phyloP scores from a whole-genome alignment of 1,139 yeast species.

The Groenewaldozyma sp. region DNA sequence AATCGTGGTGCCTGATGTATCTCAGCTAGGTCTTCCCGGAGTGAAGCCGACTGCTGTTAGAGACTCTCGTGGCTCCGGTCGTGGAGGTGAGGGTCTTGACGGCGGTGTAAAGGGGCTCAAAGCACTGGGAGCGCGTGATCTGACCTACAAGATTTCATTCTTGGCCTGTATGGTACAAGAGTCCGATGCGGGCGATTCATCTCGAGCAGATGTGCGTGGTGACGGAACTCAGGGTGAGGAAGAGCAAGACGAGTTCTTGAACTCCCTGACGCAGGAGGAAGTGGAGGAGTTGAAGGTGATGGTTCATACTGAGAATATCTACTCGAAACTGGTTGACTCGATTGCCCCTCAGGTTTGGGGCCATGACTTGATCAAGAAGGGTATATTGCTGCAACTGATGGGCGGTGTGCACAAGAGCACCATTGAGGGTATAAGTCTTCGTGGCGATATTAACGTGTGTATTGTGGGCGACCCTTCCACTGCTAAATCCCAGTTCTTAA shows the following conservation, averaged over 20 bases:
- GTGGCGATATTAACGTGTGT: slow-evolving; percentile 97
- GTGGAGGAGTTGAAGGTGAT: slow-evolving; percentile 76
- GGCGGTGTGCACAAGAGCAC: slow-evolving; percentile 97
- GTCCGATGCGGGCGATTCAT: slow-evolving; percentile 29
- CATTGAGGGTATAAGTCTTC: slow-evolving; percentile 84
- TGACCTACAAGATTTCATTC: slow-evolving; percentile 86
- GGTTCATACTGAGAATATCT: slow-evolving; percentile 86
- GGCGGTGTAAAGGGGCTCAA: slow-evolving; percentile 83
- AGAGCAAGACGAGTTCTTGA: slow-evolving; percentile 69
- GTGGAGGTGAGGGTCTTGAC: slow-evolving; percentile 60
- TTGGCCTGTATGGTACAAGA: slow-evolving; percentile 75
- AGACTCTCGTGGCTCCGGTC: slow-evolving; percentile 47
- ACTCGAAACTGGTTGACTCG: slow-evolving; percentile 76
- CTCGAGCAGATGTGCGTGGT: slow-evolving; percentile 35
- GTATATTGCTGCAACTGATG: slow-evolving; percentile 74
- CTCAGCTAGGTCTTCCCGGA: slow-evolving; percentile 96
- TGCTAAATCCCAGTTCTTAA: slow-evolving; percentile 90
- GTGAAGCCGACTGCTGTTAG: slow-evolving; percentile 77
- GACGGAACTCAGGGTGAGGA: slow-evolving; percentile 39
- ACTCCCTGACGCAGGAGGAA: slow-evolving; percentile 73
- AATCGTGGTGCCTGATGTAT: slow-evolving; percentile 89
- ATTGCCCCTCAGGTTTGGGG: slow-evolving; percentile 97
- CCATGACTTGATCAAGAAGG: slow-evolving; percentile 90
- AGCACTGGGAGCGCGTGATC: slow-evolving; percentile 85
- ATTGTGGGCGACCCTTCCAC: slow-evolving; percentile 98